Evolutionary conservation across 2,329 filamentous ascomycete species (phyloP).

Genomic region (Neofusicoccum laricinum): DNA sequence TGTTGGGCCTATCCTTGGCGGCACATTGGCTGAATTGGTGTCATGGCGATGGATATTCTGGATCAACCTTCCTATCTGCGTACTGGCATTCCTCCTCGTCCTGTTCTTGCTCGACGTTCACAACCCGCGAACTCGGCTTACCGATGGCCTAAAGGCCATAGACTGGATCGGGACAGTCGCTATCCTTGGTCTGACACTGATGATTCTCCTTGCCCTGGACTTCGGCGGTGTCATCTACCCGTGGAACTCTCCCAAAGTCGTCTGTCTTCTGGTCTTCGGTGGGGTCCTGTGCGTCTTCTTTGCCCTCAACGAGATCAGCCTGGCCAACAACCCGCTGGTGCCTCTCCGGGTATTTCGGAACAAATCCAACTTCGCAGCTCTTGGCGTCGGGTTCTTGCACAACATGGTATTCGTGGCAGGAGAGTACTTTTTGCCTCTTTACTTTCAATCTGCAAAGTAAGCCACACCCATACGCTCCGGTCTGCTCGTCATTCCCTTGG

Average conservation of each 20-base stretch:
- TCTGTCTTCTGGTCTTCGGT: conserved; percentile 54
- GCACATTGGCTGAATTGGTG: conserved; percentile 45
- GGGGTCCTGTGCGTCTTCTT: conserved; percentile 50
- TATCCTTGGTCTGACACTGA: conserved; percentile 50
- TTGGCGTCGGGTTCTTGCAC: conserved; percentile 50
- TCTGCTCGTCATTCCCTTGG: conserved; percentile 27
- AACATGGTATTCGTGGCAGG: conserved; percentile 56
- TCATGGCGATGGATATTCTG: conserved; percentile 57
- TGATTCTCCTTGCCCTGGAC: conserved; percentile 53
- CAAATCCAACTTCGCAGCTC: conserved; percentile 56
- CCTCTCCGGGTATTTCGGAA: conserved; percentile 61
- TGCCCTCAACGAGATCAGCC: conserved; percentile 59
- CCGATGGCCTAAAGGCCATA: conserved; percentile 49
- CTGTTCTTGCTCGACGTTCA: conserved; percentile 54
- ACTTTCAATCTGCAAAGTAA: conserved; percentile 66
- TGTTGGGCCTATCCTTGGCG: conserved; percentile 54
- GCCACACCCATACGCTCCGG: conserved; percentile 60
- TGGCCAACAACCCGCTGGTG: conserved; percentile 63
- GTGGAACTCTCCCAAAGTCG: conserved; percentile 55
- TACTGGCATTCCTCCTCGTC: conserved; percentile 48
- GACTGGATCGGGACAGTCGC: conserved; percentile 47
- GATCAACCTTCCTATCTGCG: conserved; percentile 54
- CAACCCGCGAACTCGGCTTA: conserved; percentile 51
- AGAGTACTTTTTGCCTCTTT: conserved; percentile 71
- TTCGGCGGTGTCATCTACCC: conserved; percentile 55